A percentile compares a stretch with the other conserved stretches of the same genome.
These are phyloP conservation scores for Fusarium humuli DNA, from an alignment of 2,329 filamentous ascomycete species.

Conservation along the genomic window DNA sequence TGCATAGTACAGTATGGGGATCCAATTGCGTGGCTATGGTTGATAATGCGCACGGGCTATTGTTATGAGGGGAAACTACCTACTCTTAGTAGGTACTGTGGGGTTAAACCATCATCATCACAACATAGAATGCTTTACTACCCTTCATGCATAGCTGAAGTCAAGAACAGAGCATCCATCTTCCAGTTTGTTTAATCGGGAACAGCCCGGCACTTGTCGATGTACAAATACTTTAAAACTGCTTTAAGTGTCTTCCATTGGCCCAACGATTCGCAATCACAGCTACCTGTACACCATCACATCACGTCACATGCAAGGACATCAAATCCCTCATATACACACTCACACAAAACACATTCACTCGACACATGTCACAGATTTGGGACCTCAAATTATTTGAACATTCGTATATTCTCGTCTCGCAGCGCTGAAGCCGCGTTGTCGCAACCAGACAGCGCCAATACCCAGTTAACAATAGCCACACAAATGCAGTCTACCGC, in stretches of 20 bases:
- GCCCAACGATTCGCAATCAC: neutral
- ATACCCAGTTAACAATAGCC: slow-evolving; percentile 51
- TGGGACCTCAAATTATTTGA: slow-evolving; percentile 30
- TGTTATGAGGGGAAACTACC: neutral
- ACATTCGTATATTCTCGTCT: slow-evolving; percentile 56
- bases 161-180: neutral
- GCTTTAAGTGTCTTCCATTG: neutral
- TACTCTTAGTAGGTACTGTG: slow-evolving; percentile 4
- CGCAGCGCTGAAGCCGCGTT: slow-evolving; percentile 48
- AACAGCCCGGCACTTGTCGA: neutral
- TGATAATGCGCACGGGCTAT: slow-evolving; percentile 5
- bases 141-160: neutral
- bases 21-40: slow-evolving; percentile 19
- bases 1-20: neutral
- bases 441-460: slow-evolving; percentile 51
- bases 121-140: neutral
- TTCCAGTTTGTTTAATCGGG: neutral
- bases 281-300: neutral
- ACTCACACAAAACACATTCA: neutral
- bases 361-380: neutral
- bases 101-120: neutral
- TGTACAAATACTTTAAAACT: neutral
- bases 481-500: slow-evolving; percentile 47
- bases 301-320: neutral
- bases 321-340: neutral